Percentiles rank a stretch among this genome's conserved stretches.
These are phyloP conservation scores for Podaxis mareebaensis DNA, from an alignment of 768 basidiomycete species.

Conservation along the genomic window DNA sequence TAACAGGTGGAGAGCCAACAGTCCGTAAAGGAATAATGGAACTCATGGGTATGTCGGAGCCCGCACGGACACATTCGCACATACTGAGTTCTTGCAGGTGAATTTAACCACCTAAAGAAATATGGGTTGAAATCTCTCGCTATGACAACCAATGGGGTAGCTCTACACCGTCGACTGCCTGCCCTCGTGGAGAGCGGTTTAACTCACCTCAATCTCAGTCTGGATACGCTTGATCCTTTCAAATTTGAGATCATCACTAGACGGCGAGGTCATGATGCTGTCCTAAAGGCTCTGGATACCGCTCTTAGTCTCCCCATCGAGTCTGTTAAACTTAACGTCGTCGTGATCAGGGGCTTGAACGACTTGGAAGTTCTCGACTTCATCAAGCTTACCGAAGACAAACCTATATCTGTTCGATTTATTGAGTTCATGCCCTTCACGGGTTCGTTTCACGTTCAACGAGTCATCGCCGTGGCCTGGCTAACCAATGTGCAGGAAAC, in stretches of 20 bases:
- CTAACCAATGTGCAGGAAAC: constrained; percentile 54
- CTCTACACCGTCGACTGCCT: constrained; percentile 72
- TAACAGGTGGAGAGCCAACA: constrained; percentile 90
- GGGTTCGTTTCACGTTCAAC: constrained; percentile 41
- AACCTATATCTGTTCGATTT: constrained; percentile 71
- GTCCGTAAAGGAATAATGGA: constrained; percentile 73
- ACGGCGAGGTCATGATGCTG: constrained; percentile 73
- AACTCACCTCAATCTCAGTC: constrained; percentile 74
- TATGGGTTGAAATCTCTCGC: constrained; percentile 73
- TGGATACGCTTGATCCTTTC: constrained; percentile 84
- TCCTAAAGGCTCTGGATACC: constrained; percentile 62
- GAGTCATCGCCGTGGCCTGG: constrained; percentile 1
- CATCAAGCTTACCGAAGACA: constrained; percentile 70
- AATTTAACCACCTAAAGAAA: constrained; percentile 58
- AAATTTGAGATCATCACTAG: constrained; percentile 89
- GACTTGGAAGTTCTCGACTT: constrained; percentile 81
- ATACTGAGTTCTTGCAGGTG: constrained; percentile 38
- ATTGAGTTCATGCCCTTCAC: constrained; percentile 97
- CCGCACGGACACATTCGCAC: neutral
- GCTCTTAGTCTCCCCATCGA: constrained; percentile 58
- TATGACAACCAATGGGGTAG: constrained; percentile 85
- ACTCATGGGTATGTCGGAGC: constrained; percentile 57
- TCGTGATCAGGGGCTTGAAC: constrained; percentile 80
- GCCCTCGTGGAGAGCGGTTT: constrained; percentile 68
- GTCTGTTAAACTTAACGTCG: constrained; percentile 81